These are phyloP conservation scores for Aspergillus fructus DNA, from an alignment of 2,329 filamentous ascomycete species.

Conservation along the genomic window DNA sequence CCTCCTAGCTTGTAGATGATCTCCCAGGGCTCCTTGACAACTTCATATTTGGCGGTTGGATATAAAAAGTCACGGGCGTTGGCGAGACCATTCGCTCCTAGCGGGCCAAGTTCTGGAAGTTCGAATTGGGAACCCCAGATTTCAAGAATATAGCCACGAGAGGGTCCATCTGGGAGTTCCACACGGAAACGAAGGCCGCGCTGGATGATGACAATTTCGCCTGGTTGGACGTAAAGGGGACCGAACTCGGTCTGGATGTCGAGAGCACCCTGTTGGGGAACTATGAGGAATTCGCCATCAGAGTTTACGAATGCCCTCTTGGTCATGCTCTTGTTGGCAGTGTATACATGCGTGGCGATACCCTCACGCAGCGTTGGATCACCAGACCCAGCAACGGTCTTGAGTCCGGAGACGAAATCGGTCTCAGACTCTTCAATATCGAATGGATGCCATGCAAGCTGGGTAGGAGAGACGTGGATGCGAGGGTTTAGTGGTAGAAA, in stretches of 20 bases:
- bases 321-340: constrained; percentile 57
- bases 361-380: constrained; percentile 58
- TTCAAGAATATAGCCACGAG: constrained; percentile 66
- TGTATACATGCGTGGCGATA: constrained; percentile 57
- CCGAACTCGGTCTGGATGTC: constrained; percentile 70
- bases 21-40: constrained; percentile 56
- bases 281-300: constrained; percentile 66
- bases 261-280: constrained; percentile 64
- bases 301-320: constrained; percentile 59
- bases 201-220: constrained; percentile 67
- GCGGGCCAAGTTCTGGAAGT: constrained; percentile 65
- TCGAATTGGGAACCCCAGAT: constrained; percentile 64
- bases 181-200: constrained; percentile 65
- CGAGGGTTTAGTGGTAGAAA: constrained; percentile 49
- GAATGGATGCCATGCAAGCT: constrained; percentile 59
- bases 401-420: constrained; percentile 57
- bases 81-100: constrained; percentile 66
- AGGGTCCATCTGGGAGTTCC: constrained; percentile 58
- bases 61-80: constrained; percentile 65
- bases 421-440: constrained; percentile 50
- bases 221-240: constrained; percentile 62
- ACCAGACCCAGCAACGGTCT: constrained; percentile 56
- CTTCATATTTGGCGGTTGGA: constrained; percentile 59
- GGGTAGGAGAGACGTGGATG: constrained; percentile 56
- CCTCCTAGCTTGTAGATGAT: constrained; percentile 64